Base-by-base conservation (phyloP, 2,329 filamentous ascomycete genomes). In the Colletotrichum ledebouriae region DNA sequence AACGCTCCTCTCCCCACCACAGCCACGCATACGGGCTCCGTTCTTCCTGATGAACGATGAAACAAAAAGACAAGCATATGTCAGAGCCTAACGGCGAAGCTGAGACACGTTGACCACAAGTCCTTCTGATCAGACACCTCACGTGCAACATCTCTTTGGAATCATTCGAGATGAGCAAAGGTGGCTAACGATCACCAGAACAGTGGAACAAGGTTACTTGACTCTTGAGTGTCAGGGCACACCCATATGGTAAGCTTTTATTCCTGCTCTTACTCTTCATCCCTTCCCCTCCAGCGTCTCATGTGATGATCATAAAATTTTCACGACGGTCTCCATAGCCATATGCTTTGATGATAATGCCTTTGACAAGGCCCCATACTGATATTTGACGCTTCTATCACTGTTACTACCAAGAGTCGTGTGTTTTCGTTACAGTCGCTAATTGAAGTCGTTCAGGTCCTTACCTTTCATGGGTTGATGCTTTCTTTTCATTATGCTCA, bases 21-120 rank as follows among this genome's bases (percentile, higher is more conserved):
- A 61, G 64, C 57, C 63, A 59, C 25, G 7, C 29, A 29, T 9
- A 7, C 63, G 25, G 41, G 62, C 57, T 59, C 70, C 61, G 56
- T 67, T 67, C 56, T 67, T 67, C 34, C 53, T 72, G 71, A 72
- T 72, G 71, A 72, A 72, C 69, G 59, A 64, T 62, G 70, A 69
- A 70, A 59, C 66, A 70, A 65, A 65, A 63, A 70, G 71, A 72
- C 71, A 72, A 72, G 71, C 71, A 72, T 72, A 72, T 72, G 67
- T 71, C 71, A 70, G 70, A 72, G 71, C 71, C 70, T 69, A 66
- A 67, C 65, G 70, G 70, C 70, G 56, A 63, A 59, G 70, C 70
- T 71, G 71, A 72, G 55, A 72, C 41, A 70, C 63, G 70, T 64
- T 65, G 65, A 69, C 65, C 41, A 68, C 63, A 56, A 49, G 67